Evolutionary conservation across 2,329 filamentous ascomycete genomes (phyloP).

Genomic region (Sarocladiaceae sp.): DNA sequence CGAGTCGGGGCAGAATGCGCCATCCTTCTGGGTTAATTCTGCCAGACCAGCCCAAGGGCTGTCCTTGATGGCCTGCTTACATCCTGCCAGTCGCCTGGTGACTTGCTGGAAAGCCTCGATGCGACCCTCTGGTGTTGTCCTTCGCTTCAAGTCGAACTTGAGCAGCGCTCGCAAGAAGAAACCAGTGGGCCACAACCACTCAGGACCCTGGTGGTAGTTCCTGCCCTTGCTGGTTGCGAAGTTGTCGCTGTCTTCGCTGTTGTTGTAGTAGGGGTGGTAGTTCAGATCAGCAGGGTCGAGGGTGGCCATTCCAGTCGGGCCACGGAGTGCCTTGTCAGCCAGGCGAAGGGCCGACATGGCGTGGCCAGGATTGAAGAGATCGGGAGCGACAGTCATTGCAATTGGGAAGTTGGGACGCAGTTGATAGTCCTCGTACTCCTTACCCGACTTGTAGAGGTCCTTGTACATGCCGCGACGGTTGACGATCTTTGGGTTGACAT

Average conservation of each 20-base stretch:
- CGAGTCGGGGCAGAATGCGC: slow-evolving; percentile 80
- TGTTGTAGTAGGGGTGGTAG: slow-evolving; percentile 92
- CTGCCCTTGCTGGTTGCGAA: slow-evolving; percentile 90
- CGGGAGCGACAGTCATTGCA: slow-evolving; percentile 89
- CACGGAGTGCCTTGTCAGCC: slow-evolving; percentile 74
- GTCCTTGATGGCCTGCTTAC: slow-evolving; percentile 76
- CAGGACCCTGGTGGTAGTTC: slow-evolving; percentile 97
- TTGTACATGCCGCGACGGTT: slow-evolving; percentile 98
- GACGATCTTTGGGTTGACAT: slow-evolving; percentile 73
- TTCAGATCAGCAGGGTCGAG: slow-evolving; percentile 89
- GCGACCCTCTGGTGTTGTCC: slow-evolving; percentile 55
- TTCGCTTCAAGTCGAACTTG: slow-evolving; percentile 78
- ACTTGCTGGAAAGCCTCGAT: slow-evolving; percentile 94
- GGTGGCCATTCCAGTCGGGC: slow-evolving; percentile 92
- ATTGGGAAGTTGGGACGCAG: slow-evolving; percentile 91
- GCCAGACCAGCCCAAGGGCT: slow-evolving; percentile 87
- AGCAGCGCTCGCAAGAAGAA: slow-evolving; percentile 91
- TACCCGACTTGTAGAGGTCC: slow-evolving; percentile 88
- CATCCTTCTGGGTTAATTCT: slow-evolving; percentile 89
- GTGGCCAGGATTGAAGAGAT: slow-evolving; percentile 75
- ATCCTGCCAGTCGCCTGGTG: slow-evolving; percentile 74
- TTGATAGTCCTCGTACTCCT: slow-evolving; percentile 97
- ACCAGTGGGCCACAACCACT: slow-evolving; percentile 97
- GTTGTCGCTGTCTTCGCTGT: slow-evolving; percentile 87
- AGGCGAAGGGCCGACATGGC: slow-evolving; percentile 76